Evolutionary conservation across 1,139 yeast genomes (phyloP), one percentile per base, ranked within the genome.

Genomic region (Arxiozyma telluris): DNA sequence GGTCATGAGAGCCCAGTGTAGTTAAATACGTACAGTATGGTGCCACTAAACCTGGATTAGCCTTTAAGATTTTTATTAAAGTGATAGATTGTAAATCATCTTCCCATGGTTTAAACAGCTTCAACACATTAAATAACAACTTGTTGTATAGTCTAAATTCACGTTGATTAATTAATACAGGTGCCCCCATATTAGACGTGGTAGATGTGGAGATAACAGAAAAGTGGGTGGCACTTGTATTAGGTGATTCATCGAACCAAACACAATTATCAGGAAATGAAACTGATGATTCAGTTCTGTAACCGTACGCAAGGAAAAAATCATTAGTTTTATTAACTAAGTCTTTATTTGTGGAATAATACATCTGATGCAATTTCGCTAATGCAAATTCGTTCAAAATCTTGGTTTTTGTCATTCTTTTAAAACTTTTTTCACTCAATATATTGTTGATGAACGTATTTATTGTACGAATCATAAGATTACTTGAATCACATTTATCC

Each of bases 71-170:
- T n/a, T 71, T 67, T 11, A 81, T 64, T 0, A 78, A 78, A 30
- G 86, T 74, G 42, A 78, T 77, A 55, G 84, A 73, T 61, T 89
- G 95, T 41, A 71, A 60, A 20, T 76, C 76, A 58, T 86, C 84
- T 58, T 87, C 91, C 88, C 93, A 85, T 0, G 97, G 95, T 63
- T 87, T 88, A 59, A 91, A 73, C 27, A 77, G 73, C 11, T 82
- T 81, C 25, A 89, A 65, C 9, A 89, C 70, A 1, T 83, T 77
- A 61, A 82, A 82, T 4, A 90, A 69, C 42, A 85, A 73, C 62
- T 84, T 84, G 67, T 91, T 91, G 61, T 83, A 77, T 41, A 85
- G 73, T 59, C 73, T 79, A 70, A 82, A 85, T 4, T 71, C 70
- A 52, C 73, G 75, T 51, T 76, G 77, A 59, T 80, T 78, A 18